Evolutionary conservation across 176 grass and related monocot genomes (phyloP).

Genomic region (Oryza brachyantha): DNA sequence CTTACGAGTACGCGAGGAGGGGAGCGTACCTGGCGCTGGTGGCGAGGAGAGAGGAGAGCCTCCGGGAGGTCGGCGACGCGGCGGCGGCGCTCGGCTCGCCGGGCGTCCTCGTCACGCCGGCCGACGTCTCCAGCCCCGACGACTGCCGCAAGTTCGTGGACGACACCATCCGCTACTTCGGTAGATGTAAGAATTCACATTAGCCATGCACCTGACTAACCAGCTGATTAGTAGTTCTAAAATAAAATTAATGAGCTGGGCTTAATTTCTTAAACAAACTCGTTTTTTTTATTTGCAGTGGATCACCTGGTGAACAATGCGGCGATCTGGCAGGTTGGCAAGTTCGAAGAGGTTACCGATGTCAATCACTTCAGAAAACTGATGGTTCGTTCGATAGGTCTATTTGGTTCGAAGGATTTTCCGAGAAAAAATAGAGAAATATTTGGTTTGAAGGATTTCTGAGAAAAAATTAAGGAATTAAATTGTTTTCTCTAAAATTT

Average conservation of each 20-base stretch:
- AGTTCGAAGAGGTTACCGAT: constrained; percentile 57
- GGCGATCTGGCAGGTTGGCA: constrained; percentile 47
- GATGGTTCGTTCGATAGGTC: too few species aligned
- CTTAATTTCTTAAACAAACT: too few species aligned
- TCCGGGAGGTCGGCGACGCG: constrained; percentile 48
- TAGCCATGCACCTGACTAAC: background rate
- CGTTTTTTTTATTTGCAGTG: too few species aligned
- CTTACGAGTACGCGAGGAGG: constrained; percentile 37
- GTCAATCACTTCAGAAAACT: constrained; percentile 44
- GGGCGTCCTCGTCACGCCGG: constrained; percentile 58
- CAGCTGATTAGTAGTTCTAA: background rate
- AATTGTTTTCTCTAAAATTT: too few species aligned
- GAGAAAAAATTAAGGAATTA: too few species aligned
- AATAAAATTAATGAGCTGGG: background rate
- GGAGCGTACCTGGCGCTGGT: constrained; percentile 58
- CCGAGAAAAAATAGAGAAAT: too few species aligned
- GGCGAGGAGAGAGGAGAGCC: constrained; percentile 75
- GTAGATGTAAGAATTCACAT: constrained; percentile 37
- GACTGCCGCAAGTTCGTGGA: constrained; percentile 55
- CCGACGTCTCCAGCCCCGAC: constrained; percentile 51
- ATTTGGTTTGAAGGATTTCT: too few species aligned
- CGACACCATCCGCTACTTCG: constrained; percentile 46
- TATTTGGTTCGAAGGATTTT: too few species aligned
- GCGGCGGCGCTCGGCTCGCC: constrained; percentile 52
- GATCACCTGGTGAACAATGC: constrained; percentile 75